Base-by-base conservation (phyloP, 2,329 filamentous ascomycete species). In the Pseudopithomyces chartarum region DNA sequence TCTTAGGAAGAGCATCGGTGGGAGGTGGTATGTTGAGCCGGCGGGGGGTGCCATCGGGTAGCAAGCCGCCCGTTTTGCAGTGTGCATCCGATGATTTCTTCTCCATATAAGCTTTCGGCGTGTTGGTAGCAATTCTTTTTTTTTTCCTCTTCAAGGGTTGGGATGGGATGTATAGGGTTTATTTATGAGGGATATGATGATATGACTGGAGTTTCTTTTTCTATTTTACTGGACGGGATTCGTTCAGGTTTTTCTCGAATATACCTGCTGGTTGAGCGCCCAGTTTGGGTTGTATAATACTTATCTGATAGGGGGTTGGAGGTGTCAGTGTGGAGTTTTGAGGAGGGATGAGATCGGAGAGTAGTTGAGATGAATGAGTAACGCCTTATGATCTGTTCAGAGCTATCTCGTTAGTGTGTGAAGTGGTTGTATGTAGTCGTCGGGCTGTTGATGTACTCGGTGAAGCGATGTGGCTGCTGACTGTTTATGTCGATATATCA, bases 1-100 rank as follows among this genome's bases (percentile, higher is more conserved):
- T 56, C 73, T 87, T 49, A 80, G 84, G 60, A 78, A 79, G 54
- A 84, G 79, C 54, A 87, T 88, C 65, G 81, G 82, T 1, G 70
- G 72, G 15, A 73, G 76, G 54, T 76, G 78, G 65, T 78, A 72
- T 52, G 62, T 72, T 15, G 72, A 75, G 45, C 62, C 59, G 4
- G 58, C 13, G 61, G 60, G 10, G 64, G 57, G 19, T 64, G 64
- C 2, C 49, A 42, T 2, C 63, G 65, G 32, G 66, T 66, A 17
- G 26, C 8, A 29, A n/a, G 5, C 26, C 26, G 26, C 26, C 26
- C 26, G 26, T 4, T 29, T 29, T n/a, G 38, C 38, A 40, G n/a
- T 15, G 19, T 40, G 17, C 13, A 40, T 40, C 5, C 10, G 17
- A 10, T 40, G 13, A 10, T 17, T 40, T 10, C 10, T 5, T 40